Percentiles rank a stretch among this genome's conserved stretches.
phyloP scores from a whole-genome alignment of 2,329 filamentous ascomycete genomes.

The Colletotrichum destructivum region DNA sequence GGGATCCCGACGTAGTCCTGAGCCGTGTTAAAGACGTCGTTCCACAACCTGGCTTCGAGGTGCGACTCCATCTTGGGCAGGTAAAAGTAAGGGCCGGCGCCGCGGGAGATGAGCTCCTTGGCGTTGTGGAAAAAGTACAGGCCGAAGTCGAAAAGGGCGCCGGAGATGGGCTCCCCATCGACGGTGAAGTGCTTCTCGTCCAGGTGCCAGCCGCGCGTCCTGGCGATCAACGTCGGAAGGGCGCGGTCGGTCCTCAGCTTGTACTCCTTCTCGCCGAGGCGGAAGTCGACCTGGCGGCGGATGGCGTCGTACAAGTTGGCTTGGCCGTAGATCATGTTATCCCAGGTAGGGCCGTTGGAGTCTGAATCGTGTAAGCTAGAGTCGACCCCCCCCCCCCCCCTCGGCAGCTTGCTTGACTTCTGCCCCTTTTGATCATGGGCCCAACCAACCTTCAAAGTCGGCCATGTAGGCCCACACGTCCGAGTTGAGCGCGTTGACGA shows the following conservation, averaged over 20 bases:
- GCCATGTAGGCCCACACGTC: constrained; percentile 97
- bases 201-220: constrained; percentile 91
- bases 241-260: constrained; percentile 88
- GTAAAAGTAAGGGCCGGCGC: constrained; percentile 90
- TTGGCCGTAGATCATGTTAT: constrained; percentile 95
- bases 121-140: constrained; percentile 97
- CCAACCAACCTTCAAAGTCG: constrained; percentile 75
- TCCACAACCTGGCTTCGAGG: constrained; percentile 91
- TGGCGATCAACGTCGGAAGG: constrained; percentile 85
- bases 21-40: constrained; percentile 90
- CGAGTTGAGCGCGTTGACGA: constrained; percentile 90
- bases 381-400: background rate
- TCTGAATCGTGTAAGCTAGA: constrained; percentile 58
- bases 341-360: constrained; percentile 90
- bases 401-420: no score
- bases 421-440: background rate
- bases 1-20: constrained; percentile 88
- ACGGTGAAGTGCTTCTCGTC: constrained; percentile 95
- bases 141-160: constrained; percentile 89
- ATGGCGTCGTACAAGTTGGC: constrained; percentile 93
- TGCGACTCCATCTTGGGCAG: constrained; percentile 94
- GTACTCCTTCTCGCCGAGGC: constrained; percentile 89
- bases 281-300: constrained; percentile 89
- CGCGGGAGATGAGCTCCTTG: constrained; percentile 81
- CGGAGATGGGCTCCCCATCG: constrained; percentile 89